phyloP scores from a whole-genome alignment of 139 green algal species.

The Chlorella ohadii region DNA sequence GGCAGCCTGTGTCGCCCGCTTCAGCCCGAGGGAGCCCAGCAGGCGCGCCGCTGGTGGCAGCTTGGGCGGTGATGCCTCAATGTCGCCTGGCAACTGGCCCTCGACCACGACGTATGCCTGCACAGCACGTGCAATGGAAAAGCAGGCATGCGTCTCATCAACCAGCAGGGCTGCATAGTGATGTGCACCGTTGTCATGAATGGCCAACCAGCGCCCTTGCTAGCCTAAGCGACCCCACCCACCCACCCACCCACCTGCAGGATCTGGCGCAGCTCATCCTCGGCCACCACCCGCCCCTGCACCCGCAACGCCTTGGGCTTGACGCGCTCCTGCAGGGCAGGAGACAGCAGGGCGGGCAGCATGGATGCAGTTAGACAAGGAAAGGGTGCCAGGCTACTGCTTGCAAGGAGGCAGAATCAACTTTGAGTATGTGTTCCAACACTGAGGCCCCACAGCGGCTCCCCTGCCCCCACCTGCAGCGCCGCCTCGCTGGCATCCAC shows the following conservation, averaged over 20 bases:
- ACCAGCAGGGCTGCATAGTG: too few relatives aligned
- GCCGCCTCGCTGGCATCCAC: neutral
- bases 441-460: neutral
- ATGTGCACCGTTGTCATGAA: too few relatives aligned
- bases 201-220: too few relatives aligned
- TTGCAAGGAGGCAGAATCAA: too few relatives aligned
- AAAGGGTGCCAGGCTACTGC: too few relatives aligned
- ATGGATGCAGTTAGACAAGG: too few relatives aligned
- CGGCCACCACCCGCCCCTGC: constrained; percentile 72
- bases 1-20: neutral
- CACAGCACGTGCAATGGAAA: neutral
- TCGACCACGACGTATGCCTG: neutral
- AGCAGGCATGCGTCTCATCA: neutral
- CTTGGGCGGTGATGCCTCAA: neutral
- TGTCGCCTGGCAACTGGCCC: neutral
- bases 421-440: too few relatives aligned
- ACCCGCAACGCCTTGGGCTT: constrained; percentile 44
- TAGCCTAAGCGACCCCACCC: too few relatives aligned
- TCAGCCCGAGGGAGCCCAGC: neutral
- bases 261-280: constrained; percentile 64
- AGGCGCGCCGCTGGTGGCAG: neutral
- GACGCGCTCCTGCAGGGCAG: neutral
- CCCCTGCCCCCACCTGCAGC: neutral
- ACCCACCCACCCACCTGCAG: constrained; percentile 26
- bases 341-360: too few relatives aligned